phyloP scores from a whole-genome alignment of 2,329 filamentous ascomycete genomes.

The Cercospora sp. region DNA sequence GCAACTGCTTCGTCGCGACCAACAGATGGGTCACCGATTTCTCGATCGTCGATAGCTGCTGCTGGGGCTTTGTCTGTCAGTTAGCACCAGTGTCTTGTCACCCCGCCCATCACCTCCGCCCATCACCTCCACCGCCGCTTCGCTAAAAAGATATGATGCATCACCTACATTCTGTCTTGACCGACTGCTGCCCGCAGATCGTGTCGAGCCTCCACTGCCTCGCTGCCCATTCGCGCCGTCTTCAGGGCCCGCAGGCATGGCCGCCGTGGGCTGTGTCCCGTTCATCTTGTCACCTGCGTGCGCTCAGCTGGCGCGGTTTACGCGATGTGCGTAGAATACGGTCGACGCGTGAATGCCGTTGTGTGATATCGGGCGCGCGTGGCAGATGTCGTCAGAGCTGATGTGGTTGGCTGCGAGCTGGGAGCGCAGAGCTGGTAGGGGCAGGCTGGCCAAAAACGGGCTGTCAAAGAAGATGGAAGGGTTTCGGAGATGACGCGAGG shows the following conservation, averaged over 20 bases:
- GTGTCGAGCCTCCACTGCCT: slow-evolving; percentile 33
- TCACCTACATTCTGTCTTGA: slow-evolving; percentile 33
- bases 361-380: background rate
- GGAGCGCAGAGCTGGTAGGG: background rate
- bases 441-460: background rate
- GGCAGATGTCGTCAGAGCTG: background rate
- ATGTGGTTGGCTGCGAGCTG: background rate
- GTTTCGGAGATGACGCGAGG: background rate
- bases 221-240: slow-evolving; percentile 26
- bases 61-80: slow-evolving; percentile 56
- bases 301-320: background rate
- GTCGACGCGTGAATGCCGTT: background rate
- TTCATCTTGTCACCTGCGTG: slow-evolving; percentile 21
- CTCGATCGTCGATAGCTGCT: slow-evolving; percentile 92
- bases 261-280: slow-evolving; percentile 19
- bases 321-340: background rate
- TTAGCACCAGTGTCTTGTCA: slow-evolving; percentile 15
- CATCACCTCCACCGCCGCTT: background rate
- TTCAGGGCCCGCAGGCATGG: slow-evolving; percentile 24
- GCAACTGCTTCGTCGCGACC: slow-evolving; percentile 94
- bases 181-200: slow-evolving; percentile 26
- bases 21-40: slow-evolving; percentile 98
- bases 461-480: background rate
- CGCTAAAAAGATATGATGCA: background rate
- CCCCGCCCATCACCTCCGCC: background rate